Base-by-base conservation (phyloP, 164 flowering plant species). In the Annona cherimola region DNA sequence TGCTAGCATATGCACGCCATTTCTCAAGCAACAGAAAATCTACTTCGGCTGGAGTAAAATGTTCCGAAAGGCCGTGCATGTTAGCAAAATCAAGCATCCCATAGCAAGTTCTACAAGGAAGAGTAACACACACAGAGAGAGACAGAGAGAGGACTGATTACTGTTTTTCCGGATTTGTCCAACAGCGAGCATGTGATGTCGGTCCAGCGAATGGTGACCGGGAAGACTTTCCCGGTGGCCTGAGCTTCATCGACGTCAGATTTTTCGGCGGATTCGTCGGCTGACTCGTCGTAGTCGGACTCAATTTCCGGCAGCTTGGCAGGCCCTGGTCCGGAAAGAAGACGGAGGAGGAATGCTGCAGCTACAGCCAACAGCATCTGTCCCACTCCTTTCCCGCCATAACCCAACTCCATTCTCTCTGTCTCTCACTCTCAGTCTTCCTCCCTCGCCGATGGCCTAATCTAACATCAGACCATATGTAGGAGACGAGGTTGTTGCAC, bases 131-230 rank as follows among this genome's bases (percentile, higher is more conserved):
- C 19, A 64, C 1, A 39, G 14, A 50, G 65, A 5, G 43, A 9
- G 66, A 39, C 14, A 39, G 3, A 70, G n/a, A 57, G 19, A 3
- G 42, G 46, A 6, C 60, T 42, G 45, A 83, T 87, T 67, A 95
- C 98, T n/a, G 87, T 78, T 82, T 89, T 82, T 8, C 89, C 83
- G 5, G 96, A 80, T 75, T 89, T 93, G 57, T 91, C 93, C 4
- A 89, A 77, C 71, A 93, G 84, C 3, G 91, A 84, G 77, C 96
- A 96, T 1, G 86, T 89, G 76, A 96, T 85, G 83, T 82, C 88
- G 46, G 80, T 79, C 99, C 99, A 96, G 35, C 75, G 86, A 61
- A 96, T 86, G 43, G 89, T 82, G 63, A 90, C 89, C 69, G 99
- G 97, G 35, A 66, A 3, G 41, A 93, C 88, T 68, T 83, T 83